Base-by-base conservation (phyloP, 805 yeast species). In the Isabelozyma heimii region DNA sequence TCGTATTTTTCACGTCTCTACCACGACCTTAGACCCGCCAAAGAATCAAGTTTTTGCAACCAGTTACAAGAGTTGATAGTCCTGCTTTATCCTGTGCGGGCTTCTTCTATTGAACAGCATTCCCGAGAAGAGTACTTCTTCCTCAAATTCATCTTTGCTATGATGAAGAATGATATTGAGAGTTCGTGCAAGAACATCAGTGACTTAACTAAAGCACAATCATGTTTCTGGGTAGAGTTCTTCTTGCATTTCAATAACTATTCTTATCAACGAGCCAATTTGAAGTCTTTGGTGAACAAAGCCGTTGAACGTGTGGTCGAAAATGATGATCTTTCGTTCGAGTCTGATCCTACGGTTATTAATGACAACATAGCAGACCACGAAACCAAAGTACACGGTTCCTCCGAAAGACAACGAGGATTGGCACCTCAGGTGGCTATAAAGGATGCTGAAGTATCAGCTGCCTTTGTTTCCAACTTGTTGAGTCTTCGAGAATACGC, bases 291-390 rank as follows among this genome's bases (percentile, higher is more conserved):
- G 2, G 53, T 79, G 17, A 77, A 81, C 12, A 67, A 65, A 37
- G 53, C 67, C 2, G 66, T 81, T 0, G 51, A 61, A 37, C 57
- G 63, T 28, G 62, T 81, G 9, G 61, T 76, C 14, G 74, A 78
- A 24, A 76, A 77, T 54, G 78, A 74, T 16, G 80, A 75, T 30
- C 62, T 84, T 9, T 83, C 84, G 47, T 82, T 90, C 54, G 97
- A 91, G 60, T 82, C 91, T 47, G 89, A 91, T 62, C 98, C 98
- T 2, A 62, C 80, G 2, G 66, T 69, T 13, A 84, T 88, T 26
- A 80, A 80, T 60, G 58, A 63, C 27, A 59, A 56, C 2, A 52
- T 83, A n/a, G 58, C 68, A 16, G 70, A 70, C 12, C 62, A 59
- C 30, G 79, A 76, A 17, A 56, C 67, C 44, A 64, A 59, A 47